Evolutionary conservation across 108 stramenopile genomes (phyloP).

Genomic region (Fistulifera solaris): DNA sequence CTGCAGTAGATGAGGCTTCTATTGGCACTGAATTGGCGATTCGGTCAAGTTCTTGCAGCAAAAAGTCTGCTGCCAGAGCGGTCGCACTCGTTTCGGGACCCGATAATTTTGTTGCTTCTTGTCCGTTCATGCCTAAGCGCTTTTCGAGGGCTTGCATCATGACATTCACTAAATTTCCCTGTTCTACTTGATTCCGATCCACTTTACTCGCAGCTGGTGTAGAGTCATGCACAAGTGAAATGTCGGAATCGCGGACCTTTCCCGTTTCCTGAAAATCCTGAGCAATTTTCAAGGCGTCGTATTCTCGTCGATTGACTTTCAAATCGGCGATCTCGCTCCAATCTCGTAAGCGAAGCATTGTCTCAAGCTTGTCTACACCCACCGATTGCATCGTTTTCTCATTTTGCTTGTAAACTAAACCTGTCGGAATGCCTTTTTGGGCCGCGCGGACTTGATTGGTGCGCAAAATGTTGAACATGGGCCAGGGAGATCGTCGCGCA

Average conservation of each 20-base stretch:
- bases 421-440: conserved; percentile 93
- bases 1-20: conserved; percentile 12
- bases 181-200: conserved; percentile 63
- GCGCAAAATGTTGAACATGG: conserved; percentile 95
- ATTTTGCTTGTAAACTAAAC: conserved; percentile 92
- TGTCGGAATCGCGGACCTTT: conserved; percentile 50
- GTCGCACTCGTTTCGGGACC: conserved; percentile 76
- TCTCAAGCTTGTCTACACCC: conserved; percentile 70
- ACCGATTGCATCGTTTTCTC: conserved; percentile 80
- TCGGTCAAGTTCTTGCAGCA: conserved; percentile 52
- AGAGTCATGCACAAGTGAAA: conserved; percentile 38
- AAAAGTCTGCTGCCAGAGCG: conserved; percentile 76
- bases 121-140: conserved; percentile 34
- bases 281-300: conserved; percentile 77
- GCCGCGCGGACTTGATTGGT: conserved; percentile 89
- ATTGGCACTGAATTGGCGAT: conserved; percentile 14
- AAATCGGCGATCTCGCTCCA: conserved; percentile 72
- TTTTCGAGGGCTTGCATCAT: conserved; percentile 63
- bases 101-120: conserved; percentile 9
- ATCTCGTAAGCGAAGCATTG: conserved; percentile 82
- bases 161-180: conserved; percentile 72
- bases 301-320: conserved; percentile 76
- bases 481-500: conserved; percentile 88
- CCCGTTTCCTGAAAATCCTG: conserved; percentile 70
- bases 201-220: conserved; percentile 78